Evolutionary conservation across 768 basidiomycete genomes (phyloP).

Genomic region (Russula compacta): DNA sequence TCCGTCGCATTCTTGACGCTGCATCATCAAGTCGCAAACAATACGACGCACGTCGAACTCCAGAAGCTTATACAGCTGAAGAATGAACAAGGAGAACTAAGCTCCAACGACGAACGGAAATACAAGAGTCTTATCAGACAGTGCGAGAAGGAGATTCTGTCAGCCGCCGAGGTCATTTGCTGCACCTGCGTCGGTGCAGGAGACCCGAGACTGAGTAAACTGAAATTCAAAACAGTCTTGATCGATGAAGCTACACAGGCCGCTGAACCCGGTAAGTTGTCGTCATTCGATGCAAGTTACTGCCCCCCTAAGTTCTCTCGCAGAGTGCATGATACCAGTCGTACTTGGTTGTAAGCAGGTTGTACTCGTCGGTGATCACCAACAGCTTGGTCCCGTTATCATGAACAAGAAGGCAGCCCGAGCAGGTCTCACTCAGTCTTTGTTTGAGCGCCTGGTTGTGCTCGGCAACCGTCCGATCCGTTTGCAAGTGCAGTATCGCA

Average conservation of each 20-base stretch:
- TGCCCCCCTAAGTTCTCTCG: constrained; percentile 10
- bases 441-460: constrained; percentile 94
- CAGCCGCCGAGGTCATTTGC: constrained; percentile 95
- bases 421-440: constrained; percentile 95
- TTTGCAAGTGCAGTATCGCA: constrained; percentile 98
- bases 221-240: constrained; percentile 97
- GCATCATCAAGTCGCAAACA: constrained; percentile 96
- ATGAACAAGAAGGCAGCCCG: constrained; percentile 99
- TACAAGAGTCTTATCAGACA: constrained; percentile 93
- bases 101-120: constrained; percentile 93
- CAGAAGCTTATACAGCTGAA: constrained; percentile 98
- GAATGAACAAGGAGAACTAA: constrained; percentile 95
- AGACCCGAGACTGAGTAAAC: constrained; percentile 89
- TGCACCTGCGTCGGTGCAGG: constrained; percentile 97
- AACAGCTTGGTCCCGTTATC: constrained; percentile 96
- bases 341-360: constrained; percentile 98
- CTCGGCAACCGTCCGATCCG: constrained; percentile 95
- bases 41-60: constrained; percentile 89
- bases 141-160: constrained; percentile 95
- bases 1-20: constrained; percentile 88
- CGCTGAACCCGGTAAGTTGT: constrained; percentile 76
- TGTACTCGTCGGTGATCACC: constrained; percentile 95
- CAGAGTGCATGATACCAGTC: constrained; percentile 99
- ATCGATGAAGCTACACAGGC: constrained; percentile 99
- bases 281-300: background rate